Conservation (phyloP, 495 filamentous ascomycete species). For the Cercophora scortea region DNA sequence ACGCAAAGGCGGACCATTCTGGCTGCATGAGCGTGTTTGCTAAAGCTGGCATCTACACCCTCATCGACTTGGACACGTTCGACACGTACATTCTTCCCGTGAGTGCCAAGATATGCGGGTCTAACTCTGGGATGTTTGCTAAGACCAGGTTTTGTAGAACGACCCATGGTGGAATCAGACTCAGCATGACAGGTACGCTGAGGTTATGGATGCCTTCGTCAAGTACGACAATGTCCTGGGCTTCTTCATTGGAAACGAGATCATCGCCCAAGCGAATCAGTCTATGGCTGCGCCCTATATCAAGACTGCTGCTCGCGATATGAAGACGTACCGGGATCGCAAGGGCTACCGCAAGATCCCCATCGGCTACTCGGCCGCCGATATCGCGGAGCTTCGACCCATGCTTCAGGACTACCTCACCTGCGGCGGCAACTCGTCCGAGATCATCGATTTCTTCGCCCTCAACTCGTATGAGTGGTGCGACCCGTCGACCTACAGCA, state of each 20-base stretch:
- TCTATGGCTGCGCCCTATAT: constrained; percentile 71
- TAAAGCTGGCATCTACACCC: constrained; percentile 68
- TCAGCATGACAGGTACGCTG: constrained; percentile 56
- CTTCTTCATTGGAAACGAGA: constrained; percentile 84
- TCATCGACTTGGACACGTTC: constrained; percentile 82
- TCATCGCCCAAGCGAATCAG: constrained; percentile 52
- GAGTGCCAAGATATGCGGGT: constrained; percentile 13
- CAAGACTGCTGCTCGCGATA: constrained; percentile 70
- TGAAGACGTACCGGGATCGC: constrained; percentile 71
- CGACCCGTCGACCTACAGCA: constrained; percentile 49
- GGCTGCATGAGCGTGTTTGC: constrained; percentile 65
- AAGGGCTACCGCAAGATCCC: constrained; percentile 80
- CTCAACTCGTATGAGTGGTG: constrained; percentile 92
- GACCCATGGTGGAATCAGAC: constrained; percentile 61
- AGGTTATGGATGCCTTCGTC: constrained; percentile 73
- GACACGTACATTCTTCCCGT: constrained; percentile 69
- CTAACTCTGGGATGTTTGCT: neutral
- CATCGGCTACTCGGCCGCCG: constrained; percentile 84
- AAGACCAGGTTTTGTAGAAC: constrained; percentile 23
- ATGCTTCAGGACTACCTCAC: constrained; percentile 86
- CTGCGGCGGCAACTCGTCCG: constrained; percentile 59
- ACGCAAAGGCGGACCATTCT: constrained; percentile 57
- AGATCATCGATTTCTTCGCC: constrained; percentile 74
- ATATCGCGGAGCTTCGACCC: constrained; percentile 72
- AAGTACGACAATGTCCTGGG: constrained; percentile 72